phyloP scores from a whole-genome alignment of 805 yeast genomes.

The Pichia thaimueangensis region DNA sequence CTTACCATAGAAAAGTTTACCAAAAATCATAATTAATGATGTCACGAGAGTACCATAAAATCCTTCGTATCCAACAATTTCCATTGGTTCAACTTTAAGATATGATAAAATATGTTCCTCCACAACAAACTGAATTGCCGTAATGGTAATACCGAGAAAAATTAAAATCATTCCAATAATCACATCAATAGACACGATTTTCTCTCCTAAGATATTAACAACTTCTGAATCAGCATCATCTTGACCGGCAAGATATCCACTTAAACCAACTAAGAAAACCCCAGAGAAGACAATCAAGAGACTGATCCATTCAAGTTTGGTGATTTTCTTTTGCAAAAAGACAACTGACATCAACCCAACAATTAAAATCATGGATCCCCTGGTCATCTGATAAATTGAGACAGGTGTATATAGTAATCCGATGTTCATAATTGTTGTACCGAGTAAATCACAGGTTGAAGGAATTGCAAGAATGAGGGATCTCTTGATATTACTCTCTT shows the following conservation, averaged over 20 bases:
- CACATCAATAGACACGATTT: conserved; percentile 24
- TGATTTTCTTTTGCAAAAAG: conserved; percentile 49
- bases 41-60: conserved; percentile 51
- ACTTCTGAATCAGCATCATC: neutral
- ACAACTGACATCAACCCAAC: conserved; percentile 66
- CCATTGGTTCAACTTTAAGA: conserved; percentile 51
- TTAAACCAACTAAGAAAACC: conserved; percentile 64
- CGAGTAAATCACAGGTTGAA: conserved; percentile 62
- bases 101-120: conserved; percentile 62
- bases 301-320: conserved; percentile 62
- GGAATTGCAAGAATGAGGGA: conserved; percentile 47
- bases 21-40: conserved; percentile 36
- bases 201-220: neutral
- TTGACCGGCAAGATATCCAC: conserved; percentile 42
- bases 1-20: conserved; percentile 38
- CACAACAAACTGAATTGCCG: conserved; percentile 71
- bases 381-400: conserved; percentile 78
- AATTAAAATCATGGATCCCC: conserved; percentile 70
- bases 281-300: conserved; percentile 61
- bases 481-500: conserved; percentile 17
- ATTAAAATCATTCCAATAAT: conserved; percentile 54
- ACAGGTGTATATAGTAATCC: conserved; percentile 73
- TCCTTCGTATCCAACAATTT: conserved; percentile 71
- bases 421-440: conserved; percentile 70
- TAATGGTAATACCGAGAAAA: conserved; percentile 55